Conservation (phyloP, 169 alveolate genomes). For the Plasmodium cynomolgi region DNA sequence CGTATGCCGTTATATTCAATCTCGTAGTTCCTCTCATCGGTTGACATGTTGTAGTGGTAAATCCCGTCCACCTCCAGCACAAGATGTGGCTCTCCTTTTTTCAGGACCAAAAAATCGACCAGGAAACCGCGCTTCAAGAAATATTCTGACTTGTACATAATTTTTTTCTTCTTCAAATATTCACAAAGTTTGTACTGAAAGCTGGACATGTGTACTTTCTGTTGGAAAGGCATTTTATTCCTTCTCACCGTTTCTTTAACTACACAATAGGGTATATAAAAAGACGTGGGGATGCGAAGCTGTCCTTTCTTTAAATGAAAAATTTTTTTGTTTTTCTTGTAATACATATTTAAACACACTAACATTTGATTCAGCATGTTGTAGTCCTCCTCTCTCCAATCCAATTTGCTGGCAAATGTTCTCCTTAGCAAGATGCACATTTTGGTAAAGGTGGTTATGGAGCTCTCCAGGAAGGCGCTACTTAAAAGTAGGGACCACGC, state of each 20-base stretch:
- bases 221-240: neutral
- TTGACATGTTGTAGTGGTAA: constrained; percentile 59
- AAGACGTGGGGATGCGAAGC: constrained; percentile 1
- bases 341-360: constrained; percentile 39
- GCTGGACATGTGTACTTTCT: constrained; percentile 57
- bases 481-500: constrained; percentile 33
- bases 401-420: neutral
- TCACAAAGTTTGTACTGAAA: constrained; percentile 60
- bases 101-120: constrained; percentile 39
- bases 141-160: constrained; percentile 51
- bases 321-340: constrained; percentile 2
- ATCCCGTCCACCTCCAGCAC: constrained; percentile 59
- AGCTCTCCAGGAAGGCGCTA: constrained; percentile 27
- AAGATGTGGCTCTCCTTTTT: constrained; percentile 19
- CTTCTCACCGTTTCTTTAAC: constrained; percentile 26
- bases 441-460: constrained; percentile 33
- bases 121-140: constrained; percentile 42
- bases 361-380: constrained; percentile 48
- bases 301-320: neutral
- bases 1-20: constrained; percentile 23
- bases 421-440: constrained; percentile 43
- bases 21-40: constrained; percentile 15
- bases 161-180: constrained; percentile 50
- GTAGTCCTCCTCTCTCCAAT: constrained; percentile 30
- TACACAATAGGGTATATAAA: constrained; percentile 39